Base-by-base conservation (phyloP, 2,329 filamentous ascomycete species). In the Claviceps arundinis region DNA sequence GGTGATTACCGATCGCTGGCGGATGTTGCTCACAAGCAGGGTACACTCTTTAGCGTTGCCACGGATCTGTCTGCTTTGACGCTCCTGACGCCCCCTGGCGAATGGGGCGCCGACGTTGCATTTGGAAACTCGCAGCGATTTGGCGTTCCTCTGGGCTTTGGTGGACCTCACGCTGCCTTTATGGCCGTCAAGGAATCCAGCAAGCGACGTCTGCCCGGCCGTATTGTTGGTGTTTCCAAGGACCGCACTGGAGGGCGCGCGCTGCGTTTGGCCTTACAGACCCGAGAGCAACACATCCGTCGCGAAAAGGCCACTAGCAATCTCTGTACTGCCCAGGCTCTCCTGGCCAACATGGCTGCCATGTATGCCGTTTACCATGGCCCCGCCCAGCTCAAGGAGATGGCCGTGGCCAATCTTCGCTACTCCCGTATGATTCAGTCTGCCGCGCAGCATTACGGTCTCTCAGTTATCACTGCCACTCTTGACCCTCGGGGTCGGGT, bases 241-340 rank as follows among this genome's bases (percentile, higher is more conserved):
- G 91, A 97, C 64, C 80, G 91, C 51, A 75, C 89, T 5, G 91
- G 91, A 7, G 81, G 87, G 56, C 83, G 78, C 13, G 91, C 90
- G 5, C 82, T 94, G 58, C 79, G 91, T 60, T 71, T 96, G 63
- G 87, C 91, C 17, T 73, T 96, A 50, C 91, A 97, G 70, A 96
- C 91, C 9, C 78, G 91, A 60, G 91, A 97, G 71, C 91, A 97
- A 72, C 91, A 97, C 67, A 96, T 97, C 65, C 81, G 91, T 58
- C 81, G 91, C 62, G 91, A 97, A 67, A 96, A 96, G 77, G 91
- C 91, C 1, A 97, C 91, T 1, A 95, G 89, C 73, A 97, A 97
- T 64, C 90, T 96, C 54, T 97, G 91, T 73, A 97, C 91, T 1
- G 90, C 91, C 1, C 91, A 97, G 70, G 91, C 91, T 8, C 73